phyloP scores from a whole-genome alignment of 2,329 filamentous ascomycete species.

The Coniochaeta sp. region DNA sequence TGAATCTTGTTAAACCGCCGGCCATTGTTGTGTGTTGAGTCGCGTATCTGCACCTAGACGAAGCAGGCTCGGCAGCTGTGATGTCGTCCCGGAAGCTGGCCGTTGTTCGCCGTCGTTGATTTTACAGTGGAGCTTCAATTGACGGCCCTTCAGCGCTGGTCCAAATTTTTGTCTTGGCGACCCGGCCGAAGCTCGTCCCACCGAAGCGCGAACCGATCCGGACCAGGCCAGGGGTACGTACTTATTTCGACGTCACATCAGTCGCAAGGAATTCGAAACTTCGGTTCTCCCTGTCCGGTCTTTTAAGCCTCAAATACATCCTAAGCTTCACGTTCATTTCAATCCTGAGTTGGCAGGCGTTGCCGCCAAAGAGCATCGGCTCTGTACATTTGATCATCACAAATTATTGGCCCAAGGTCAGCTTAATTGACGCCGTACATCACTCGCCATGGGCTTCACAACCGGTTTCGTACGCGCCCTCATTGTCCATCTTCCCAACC shows the following conservation, averaged over 20 bases:
- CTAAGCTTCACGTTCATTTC: not conserved
- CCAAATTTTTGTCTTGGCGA: conserved; percentile 12
- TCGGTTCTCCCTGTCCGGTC: not conserved
- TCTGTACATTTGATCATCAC: too few species aligned
- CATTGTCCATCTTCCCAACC: not conserved
- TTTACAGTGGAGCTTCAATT: conserved; percentile 4
- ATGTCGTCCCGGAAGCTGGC: conserved; percentile 2
- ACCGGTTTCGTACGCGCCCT: conserved; percentile 61
- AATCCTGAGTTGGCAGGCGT: not conserved
- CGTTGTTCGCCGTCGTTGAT: conserved; percentile 3
- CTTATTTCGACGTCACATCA: conserved; percentile 2
- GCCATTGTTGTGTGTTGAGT: conserved; percentile 53
- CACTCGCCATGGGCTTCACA: conserved; percentile 59
- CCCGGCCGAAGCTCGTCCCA: not conserved
- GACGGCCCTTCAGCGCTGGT: not conserved
- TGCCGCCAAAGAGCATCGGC: not conserved
- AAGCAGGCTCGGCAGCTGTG: not conserved
- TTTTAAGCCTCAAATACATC: not conserved
- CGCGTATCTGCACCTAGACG: too few species aligned
- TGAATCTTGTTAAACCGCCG: conserved; percentile 78
- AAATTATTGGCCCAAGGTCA: not conserved
- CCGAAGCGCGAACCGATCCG: too few species aligned
- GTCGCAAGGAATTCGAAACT: not conserved
- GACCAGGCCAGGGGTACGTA: not conserved
- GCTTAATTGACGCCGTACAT: not conserved